phyloP scores from a whole-genome alignment of 106 monocot species.

The Dendrobium officinale region DNA sequence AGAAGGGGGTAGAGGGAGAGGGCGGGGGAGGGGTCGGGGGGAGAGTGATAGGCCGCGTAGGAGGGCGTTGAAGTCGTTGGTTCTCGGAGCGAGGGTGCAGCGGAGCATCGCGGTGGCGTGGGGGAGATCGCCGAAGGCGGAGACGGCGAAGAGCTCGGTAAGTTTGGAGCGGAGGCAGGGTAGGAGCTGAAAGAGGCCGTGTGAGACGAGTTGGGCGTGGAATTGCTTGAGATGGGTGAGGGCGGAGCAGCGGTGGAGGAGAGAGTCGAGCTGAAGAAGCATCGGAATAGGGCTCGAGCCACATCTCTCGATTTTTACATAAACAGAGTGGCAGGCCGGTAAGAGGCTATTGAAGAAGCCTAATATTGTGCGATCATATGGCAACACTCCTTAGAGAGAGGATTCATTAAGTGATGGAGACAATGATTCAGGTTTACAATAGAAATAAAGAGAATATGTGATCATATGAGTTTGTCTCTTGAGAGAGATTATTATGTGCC shows the following conservation, averaged over 20 bases:
- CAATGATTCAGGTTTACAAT: no score
- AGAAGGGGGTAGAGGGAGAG: slow-evolving; percentile 41
- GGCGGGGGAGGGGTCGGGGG: slow-evolving; percentile 30
- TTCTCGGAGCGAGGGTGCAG: slow-evolving; percentile 25
- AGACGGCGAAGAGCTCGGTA: slow-evolving; percentile 38
- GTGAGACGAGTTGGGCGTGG: slow-evolving; percentile 49
- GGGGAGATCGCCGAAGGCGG: slow-evolving; percentile 34
- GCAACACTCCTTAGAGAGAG: no score
- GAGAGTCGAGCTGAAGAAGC: slow-evolving; percentile 6
- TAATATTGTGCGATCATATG: no score
- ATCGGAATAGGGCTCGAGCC: no score
- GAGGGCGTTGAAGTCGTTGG: slow-evolving; percentile 80
- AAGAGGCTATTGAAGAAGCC: no score
- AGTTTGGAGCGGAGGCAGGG: slow-evolving; percentile 39
- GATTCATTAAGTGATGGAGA: no score
- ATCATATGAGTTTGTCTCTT: no score
- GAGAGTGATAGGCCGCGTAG: slow-evolving; percentile 46
- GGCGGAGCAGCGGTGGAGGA: slow-evolving; percentile 32
- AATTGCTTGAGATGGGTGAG: slow-evolving; percentile 45
- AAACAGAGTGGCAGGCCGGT: no score
- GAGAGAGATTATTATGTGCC: no score
- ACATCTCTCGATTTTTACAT: no score
- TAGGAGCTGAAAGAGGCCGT: slow-evolving; percentile 32
- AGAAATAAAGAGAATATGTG: no score
- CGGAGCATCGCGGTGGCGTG: slow-evolving; percentile 33